Base-by-base conservation (phyloP, 805 yeast species). In the Lipomyces lipofer region DNA sequence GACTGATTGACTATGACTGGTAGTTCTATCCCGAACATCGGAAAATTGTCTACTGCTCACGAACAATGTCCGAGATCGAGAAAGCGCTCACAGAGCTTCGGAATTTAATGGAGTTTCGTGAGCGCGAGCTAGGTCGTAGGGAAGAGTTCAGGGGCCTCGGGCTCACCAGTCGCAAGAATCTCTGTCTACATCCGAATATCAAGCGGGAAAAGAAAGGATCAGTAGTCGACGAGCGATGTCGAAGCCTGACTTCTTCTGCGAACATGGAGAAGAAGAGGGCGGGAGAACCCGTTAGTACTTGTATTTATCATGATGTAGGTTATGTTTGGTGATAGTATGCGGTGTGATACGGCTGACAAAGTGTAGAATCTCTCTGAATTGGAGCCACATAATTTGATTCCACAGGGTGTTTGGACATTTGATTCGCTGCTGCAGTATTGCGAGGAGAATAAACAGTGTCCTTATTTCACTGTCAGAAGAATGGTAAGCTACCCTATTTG, bases 31-130 rank as follows among this genome's bases (percentile, higher is more conserved):
- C 97, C 8, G 97, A 92, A 66, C 96, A 89, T 67, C 74, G 96
- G 15, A 94, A 92, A 76, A 84, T 94, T 62, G 88, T 94, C 5
- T 94, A 94, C 72, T 94, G 99, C 71, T 94, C 99, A 4, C 98
- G 99, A 78, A 94, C 99, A 30, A 94, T 94, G 98, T 88, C 97
- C 9, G 99, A 94, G 73, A 94, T 94, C 69, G 99, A 94, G 73
- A 94, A 94, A 72, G 97, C 99, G 0, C 74, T 94, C 67, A 88
- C 92, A 6, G 99, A 94, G 74, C 76, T 94, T 75, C 84, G 87
- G 58, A 83, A 81, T 52, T 76, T 94, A 64, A 94, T 94, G 98
- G 88, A 82, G 51, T 94, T 79, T 67, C 78, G 99, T 62, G 72
- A 90, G 1, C 77, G 82, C 46, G 96, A 88, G 66, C 75, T 94